Conservation (phyloP, 345 rosid species). For the Punica granatum region DNA sequence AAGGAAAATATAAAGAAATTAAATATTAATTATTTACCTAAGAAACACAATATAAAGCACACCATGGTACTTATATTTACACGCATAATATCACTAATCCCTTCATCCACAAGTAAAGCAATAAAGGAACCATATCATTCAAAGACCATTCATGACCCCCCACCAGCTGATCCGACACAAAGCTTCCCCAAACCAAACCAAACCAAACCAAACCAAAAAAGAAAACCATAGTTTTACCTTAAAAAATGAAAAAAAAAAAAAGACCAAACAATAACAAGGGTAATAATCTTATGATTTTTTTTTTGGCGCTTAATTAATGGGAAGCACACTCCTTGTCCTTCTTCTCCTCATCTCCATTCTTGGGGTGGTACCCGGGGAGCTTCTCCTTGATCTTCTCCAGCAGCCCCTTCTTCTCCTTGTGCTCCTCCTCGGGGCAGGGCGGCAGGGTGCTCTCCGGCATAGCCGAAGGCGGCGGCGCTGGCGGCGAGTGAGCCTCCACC, state of each 20-base stretch:
- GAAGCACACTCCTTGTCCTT: conserved; percentile 31
- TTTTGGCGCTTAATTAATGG: not conserved
- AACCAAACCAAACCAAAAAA: not conserved
- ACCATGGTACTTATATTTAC: not conserved
- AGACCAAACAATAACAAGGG: too few relatives aligned
- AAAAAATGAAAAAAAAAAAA: too few relatives aligned
- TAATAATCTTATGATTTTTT: too few relatives aligned
- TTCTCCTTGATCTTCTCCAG: conserved; percentile 89
- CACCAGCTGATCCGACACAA: not conserved
- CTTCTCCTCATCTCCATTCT: conserved; percentile 38
- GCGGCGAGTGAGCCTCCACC: conserved; percentile 15
- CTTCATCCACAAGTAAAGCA: conserved; percentile 1
- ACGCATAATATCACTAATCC: not conserved
- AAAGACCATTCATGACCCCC: not conserved
- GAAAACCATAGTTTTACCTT: not conserved
- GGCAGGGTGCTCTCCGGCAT: conserved; percentile 14
- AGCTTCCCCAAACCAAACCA: not conserved
- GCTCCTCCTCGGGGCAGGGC: conserved; percentile 18
- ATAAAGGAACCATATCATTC: conserved; percentile 1
- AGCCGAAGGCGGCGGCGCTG: not conserved
- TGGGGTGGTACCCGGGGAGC: conserved; percentile 75
- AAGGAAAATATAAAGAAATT: not conserved
- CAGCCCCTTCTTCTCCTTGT: conserved; percentile 67
- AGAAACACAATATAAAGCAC: not conserved
- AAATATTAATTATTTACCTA: not conserved